Evolutionary conservation across 148 eudicot genomes (phyloP).

Genomic region (Polygonum maritimum): DNA sequence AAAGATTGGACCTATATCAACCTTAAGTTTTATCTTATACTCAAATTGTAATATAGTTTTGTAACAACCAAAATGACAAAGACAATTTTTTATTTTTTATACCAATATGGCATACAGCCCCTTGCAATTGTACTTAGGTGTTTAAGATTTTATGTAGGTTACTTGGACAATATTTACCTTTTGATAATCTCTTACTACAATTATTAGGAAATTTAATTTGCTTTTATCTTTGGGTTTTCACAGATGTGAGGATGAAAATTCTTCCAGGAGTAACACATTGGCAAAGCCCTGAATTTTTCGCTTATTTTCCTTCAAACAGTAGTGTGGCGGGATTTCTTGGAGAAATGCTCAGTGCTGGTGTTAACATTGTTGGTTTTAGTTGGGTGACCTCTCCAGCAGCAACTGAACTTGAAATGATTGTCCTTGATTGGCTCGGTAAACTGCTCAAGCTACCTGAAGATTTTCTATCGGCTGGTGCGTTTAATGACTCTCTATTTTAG

Average conservation of each 20-base stretch:
- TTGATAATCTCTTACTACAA: not conserved
- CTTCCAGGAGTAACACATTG: constrained; percentile 94
- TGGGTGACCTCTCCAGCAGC: constrained; percentile 99
- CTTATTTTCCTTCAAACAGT: constrained; percentile 81
- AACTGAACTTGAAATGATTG: constrained; percentile 90
- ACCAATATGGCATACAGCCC: not conserved
- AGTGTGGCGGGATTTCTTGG: constrained; percentile 91
- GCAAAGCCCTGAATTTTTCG: constrained; percentile 91
- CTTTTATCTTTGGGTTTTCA: not conserved
- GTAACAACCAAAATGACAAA: not conserved
- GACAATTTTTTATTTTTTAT: not conserved
- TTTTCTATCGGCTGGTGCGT: constrained; percentile 72
- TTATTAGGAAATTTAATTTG: not conserved
- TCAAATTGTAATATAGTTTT: not conserved
- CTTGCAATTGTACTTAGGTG: not conserved
- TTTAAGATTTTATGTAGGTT: not conserved
- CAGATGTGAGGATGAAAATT: constrained; percentile 72
- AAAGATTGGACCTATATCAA: not conserved
- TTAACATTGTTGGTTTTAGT: constrained; percentile 92
- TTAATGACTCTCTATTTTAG: not conserved
- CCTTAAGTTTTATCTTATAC: not conserved
- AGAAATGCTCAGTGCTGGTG: constrained; percentile 92
- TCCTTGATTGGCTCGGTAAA: constrained; percentile 93
- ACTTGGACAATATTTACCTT: not conserved
- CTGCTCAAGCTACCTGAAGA: constrained; percentile 65